Base-by-base conservation (phyloP, 495 filamentous ascomycete species). In the Xylaria telfairii region DNA sequence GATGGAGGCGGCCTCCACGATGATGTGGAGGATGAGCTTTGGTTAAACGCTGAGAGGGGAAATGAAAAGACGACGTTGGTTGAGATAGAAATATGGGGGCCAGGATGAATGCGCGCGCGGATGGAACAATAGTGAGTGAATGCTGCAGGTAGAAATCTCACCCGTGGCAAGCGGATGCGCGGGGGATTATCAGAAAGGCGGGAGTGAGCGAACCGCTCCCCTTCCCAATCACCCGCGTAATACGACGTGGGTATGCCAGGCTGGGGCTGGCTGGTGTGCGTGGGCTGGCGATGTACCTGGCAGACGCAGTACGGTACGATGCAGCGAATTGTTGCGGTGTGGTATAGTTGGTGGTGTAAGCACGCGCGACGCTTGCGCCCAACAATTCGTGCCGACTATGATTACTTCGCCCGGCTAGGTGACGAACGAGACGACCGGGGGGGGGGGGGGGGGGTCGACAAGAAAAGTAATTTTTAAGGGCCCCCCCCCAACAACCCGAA, bases 171-270 rank as follows among this genome's bases (percentile, higher is more conserved):
- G 54, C 61, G 68, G 70, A 71, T 71, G 75, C 73, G 76, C 73
- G 76, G 76, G 76, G 76, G 70, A 74, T 65, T 70, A 72, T 76
- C 67, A 75, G 74, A 72, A 70, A 71, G 74, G 74, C 71, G 70
- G 76, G 70, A 74, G 68, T 74, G 69, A 67, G 71, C 72, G 73
- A 78, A 62, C 73, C 76, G 76, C 74, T 74, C 65, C 69, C 68
- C 71, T 73, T 75, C 65, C 70, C 28, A 70, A 67, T 70, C 60
- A 65, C 71, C 75, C 73, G 75, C 75, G 76, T 75, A 78, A 77
- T 78, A 77, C 76, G 76, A 78, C 76, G 68, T 75, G 62, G 69
- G 63, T 67, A 62, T 61, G 42, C 64, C 63, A 53, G 67, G 72
- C 76, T 74, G 74, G 76, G 74, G 76, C 76, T 69, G 59, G 66